Percentiles rank a stretch among this genome's conserved stretches.
phyloP scores from a whole-genome alignment of 2,329 filamentous ascomycete genomes.

The Trichoderma asperellum region DNA sequence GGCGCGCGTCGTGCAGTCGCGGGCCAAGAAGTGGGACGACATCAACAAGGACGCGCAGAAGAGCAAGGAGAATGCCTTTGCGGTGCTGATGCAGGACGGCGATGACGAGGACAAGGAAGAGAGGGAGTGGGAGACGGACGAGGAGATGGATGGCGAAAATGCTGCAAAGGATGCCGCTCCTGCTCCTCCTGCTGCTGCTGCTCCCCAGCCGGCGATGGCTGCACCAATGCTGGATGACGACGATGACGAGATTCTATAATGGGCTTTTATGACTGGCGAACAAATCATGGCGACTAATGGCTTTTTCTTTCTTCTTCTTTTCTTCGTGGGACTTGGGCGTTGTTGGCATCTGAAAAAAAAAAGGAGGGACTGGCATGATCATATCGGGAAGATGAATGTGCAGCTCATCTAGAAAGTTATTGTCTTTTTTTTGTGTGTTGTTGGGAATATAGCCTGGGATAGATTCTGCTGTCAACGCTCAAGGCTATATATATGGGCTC shows the following conservation, averaged over 20 bases:
- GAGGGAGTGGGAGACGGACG: slow-evolving; percentile 40
- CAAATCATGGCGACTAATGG: background rate
- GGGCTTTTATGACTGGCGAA: slow-evolving; percentile 17
- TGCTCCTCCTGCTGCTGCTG: background rate
- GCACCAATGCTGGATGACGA: slow-evolving; percentile 34
- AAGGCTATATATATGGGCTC: background rate
- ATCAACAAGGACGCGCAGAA: slow-evolving; percentile 51
- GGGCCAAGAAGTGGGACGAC: slow-evolving; percentile 62
- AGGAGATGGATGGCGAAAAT: slow-evolving; percentile 40
- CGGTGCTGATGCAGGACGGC: slow-evolving; percentile 34
- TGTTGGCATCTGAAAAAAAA: background rate
- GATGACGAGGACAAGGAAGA: slow-evolving; percentile 32
- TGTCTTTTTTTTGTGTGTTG: background rate
- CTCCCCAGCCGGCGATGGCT: slow-evolving; percentile 6
- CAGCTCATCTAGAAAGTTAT: background rate
- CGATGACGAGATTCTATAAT: slow-evolving; percentile 43
- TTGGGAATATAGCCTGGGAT: slow-evolving; percentile 19
- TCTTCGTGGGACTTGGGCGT: slow-evolving; percentile 14
- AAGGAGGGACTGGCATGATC: background rate
- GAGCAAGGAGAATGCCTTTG: slow-evolving; percentile 33
- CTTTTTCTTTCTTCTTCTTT: background rate
- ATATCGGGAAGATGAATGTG: background rate
- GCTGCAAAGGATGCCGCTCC: slow-evolving; percentile 10
- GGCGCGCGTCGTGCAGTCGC: slow-evolving; percentile 51
- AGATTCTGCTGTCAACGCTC: slow-evolving; percentile 30